phyloP scores from a whole-genome alignment of 2,329 filamentous ascomycete species.

The Spiromastix sp. region DNA sequence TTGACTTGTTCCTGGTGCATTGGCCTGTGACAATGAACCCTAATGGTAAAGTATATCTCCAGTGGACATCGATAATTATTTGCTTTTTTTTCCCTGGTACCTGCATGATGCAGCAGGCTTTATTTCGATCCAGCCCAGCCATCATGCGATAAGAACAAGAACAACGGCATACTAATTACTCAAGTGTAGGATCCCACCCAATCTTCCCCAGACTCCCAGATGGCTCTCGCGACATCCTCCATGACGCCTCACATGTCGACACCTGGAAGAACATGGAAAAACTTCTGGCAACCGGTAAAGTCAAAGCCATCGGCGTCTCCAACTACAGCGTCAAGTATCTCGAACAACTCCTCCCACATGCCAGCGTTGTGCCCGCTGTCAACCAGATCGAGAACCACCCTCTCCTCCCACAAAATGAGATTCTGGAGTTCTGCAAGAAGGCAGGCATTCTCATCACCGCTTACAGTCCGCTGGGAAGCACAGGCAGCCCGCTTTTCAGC shows the following conservation, averaged over 20 bases:
- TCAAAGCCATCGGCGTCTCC: constrained; percentile 48
- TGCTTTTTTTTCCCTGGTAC: constrained; percentile 25
- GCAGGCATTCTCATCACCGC: constrained; percentile 44
- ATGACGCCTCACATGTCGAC: constrained; percentile 58
- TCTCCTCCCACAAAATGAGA: constrained; percentile 49
- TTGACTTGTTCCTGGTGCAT: constrained; percentile 75
- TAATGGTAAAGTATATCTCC: background rate
- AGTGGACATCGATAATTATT: background rate
- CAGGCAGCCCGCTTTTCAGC: constrained; percentile 32
- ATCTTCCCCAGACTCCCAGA: constrained; percentile 63
- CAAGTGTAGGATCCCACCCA: constrained; percentile 22
- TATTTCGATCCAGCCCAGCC: too few relatives aligned
- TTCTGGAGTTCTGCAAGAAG: constrained; percentile 40
- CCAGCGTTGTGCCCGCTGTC: constrained; percentile 53
- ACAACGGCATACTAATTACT: too few relatives aligned
- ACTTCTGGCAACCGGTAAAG: constrained; percentile 44
- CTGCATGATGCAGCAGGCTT: too few relatives aligned
- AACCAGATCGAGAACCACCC: constrained; percentile 80
- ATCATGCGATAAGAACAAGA: too few relatives aligned
- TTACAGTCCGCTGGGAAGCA: constrained; percentile 35
- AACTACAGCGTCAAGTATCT: constrained; percentile 49
- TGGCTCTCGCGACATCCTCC: constrained; percentile 63
- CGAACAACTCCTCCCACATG: constrained; percentile 45
- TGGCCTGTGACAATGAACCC: constrained; percentile 52
- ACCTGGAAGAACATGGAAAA: constrained; percentile 65